Evolutionary conservation across 805 yeast genomes (phyloP).

Genomic region (Teunomyces funiuensis): DNA sequence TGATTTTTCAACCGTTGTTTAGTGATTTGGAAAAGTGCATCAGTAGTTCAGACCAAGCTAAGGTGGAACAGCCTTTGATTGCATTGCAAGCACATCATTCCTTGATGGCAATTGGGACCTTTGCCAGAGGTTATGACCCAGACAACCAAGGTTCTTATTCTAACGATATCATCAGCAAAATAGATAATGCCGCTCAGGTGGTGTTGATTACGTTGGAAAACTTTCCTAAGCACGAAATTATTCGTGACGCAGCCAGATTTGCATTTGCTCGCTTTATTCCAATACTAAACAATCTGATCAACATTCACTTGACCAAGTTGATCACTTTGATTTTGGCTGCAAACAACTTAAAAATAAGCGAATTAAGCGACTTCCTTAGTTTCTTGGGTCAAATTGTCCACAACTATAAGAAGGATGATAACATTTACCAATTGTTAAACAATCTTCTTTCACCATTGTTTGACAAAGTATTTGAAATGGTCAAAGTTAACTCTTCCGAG

Average conservation of each 20-base stretch:
- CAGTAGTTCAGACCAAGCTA: conserved; percentile 21
- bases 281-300: conserved; percentile 51
- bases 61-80: conserved; percentile 40
- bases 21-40: conserved; percentile 67
- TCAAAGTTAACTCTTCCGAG: conserved; percentile 34
- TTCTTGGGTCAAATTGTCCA: conserved; percentile 89
- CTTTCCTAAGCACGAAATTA: conserved; percentile 60
- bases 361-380: conserved; percentile 76
- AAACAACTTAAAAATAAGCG: conserved; percentile 58
- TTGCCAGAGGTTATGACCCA: conserved; percentile 80
- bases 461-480: conserved; percentile 54
- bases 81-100: conserved; percentile 82
- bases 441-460: conserved; percentile 75
- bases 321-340: conserved; percentile 58
- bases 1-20: conserved; percentile 74
- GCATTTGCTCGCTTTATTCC: conserved; percentile 86
- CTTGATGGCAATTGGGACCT: conserved; percentile 84
- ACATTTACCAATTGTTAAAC: conserved; percentile 70
- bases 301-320: conserved; percentile 60
- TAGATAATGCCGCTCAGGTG: conserved; percentile 75
- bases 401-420: conserved; percentile 62
- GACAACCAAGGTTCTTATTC: conserved; percentile 36
- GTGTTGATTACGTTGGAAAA: conserved; percentile 80
- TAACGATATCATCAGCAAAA: conserved; percentile 39
- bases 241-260: conserved; percentile 84